Conservation (phyloP, 2,329 filamentous ascomycete genomes). For the Botrytis sinoallii region DNA sequence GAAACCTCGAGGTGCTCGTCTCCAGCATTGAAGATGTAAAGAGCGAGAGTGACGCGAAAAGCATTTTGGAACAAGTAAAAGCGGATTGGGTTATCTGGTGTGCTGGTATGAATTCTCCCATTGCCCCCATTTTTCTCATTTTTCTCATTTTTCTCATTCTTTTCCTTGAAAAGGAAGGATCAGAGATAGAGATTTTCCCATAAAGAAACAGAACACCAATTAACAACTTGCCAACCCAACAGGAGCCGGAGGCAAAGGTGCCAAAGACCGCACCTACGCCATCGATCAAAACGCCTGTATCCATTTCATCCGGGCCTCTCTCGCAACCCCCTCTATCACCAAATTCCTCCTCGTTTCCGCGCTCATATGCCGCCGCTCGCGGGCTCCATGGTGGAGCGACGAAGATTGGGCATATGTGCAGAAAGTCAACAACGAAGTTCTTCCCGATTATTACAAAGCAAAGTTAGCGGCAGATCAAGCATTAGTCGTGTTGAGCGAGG, state of each 20-base stretch:
- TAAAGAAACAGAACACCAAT: background rate
- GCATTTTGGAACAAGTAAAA: constrained; percentile 58
- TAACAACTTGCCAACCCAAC: background rate
- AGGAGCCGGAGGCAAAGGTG: constrained; percentile 60
- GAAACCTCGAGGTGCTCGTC: constrained; percentile 66
- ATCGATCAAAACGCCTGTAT: constrained; percentile 63
- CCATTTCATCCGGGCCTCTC: constrained; percentile 59
- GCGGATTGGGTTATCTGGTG: constrained; percentile 67
- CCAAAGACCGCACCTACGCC: constrained; percentile 52
- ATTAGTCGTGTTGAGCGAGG: constrained; percentile 48
- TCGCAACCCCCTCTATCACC: constrained; percentile 50
- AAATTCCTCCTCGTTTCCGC: constrained; percentile 66
- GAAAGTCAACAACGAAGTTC: constrained; percentile 42
- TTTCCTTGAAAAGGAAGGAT: too few species aligned
- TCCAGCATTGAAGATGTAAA: constrained; percentile 70
- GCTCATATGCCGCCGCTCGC: constrained; percentile 49
- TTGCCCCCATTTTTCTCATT: background rate
- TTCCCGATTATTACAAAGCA: constrained; percentile 57
- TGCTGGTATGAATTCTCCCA: constrained; percentile 49
- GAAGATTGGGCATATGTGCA: constrained; percentile 43
- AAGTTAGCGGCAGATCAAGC: constrained; percentile 59
- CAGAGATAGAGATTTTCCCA: too few species aligned
- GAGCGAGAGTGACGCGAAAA: constrained; percentile 57
- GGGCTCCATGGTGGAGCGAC: constrained; percentile 55
- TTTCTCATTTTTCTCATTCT: background rate